Percentiles rank a stretch among this genome's conserved stretches.
Conservation (phyloP, 139 green algal genomes). For the Penium margaritaceum region DNA sequence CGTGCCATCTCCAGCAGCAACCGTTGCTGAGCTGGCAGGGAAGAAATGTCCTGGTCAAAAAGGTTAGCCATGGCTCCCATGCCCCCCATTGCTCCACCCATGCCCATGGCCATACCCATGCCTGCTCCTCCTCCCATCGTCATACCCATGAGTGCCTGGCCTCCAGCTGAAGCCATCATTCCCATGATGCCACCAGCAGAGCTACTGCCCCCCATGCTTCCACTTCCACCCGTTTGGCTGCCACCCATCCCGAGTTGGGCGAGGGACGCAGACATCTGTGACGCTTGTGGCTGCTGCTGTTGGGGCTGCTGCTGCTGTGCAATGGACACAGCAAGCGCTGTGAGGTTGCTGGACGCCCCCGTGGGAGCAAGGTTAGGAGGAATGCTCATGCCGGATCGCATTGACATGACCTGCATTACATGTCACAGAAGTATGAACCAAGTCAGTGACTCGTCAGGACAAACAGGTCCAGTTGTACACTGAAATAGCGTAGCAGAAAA, state of each 20-base stretch:
- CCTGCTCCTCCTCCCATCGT: neutral
- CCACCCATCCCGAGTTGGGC: neutral
- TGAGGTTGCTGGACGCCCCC: neutral
- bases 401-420: conserved; percentile 21
- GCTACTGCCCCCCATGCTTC: neutral
- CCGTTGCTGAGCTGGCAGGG: neutral
- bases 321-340: neutral
- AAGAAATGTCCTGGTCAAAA: neutral
- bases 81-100: neutral
- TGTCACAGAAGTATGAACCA: too few relatives aligned
- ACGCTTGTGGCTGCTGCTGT: too few relatives aligned
- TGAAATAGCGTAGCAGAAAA: too few relatives aligned
- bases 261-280: too few relatives aligned
- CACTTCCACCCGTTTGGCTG: neutral
- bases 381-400: neutral
- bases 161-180: neutral
- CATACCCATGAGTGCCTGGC: neutral
- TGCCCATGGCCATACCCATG: conserved; percentile 1
- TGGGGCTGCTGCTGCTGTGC: too few relatives aligned
- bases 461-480: too few relatives aligned
- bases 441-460: too few relatives aligned
- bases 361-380: neutral
- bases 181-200: neutral
- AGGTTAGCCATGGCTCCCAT: neutral
- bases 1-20: neutral